Evolutionary conservation across 495 filamentous ascomycete species (phyloP).

Genomic region (Emericellopsis terricola): DNA sequence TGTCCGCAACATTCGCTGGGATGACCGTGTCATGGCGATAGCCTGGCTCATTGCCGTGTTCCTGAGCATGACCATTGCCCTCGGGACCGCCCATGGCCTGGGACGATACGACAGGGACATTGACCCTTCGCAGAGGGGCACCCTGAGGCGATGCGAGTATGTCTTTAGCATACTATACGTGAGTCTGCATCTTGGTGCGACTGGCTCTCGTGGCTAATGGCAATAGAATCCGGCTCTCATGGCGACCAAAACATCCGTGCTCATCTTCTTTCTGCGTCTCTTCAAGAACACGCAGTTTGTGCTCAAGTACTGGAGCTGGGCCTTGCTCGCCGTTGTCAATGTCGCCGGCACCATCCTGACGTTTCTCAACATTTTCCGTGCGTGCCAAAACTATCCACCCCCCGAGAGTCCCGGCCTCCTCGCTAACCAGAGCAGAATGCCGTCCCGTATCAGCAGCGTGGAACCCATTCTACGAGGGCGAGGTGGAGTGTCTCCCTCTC

Average conservation of each 20-base stretch:
- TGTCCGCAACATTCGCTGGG: slow-evolving; percentile 45
- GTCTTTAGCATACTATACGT: slow-evolving; percentile 73
- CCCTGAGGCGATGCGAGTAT: slow-evolving; percentile 55
- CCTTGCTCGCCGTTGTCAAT: slow-evolving; percentile 56
- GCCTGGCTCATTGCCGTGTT: slow-evolving; percentile 75
- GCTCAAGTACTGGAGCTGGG: slow-evolving; percentile 51
- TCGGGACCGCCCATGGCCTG: slow-evolving; percentile 50
- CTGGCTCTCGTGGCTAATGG: no score
- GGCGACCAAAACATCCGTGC: slow-evolving; percentile 80
- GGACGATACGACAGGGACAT: slow-evolving; percentile 60
- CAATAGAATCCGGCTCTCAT: slow-evolving; percentile 75
- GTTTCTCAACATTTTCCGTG: slow-evolving; percentile 63
- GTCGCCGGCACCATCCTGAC: slow-evolving; percentile 61
- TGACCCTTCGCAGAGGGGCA: slow-evolving; percentile 17
- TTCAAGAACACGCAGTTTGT: slow-evolving; percentile 51
- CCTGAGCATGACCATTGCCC: slow-evolving; percentile 59
- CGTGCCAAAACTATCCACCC: no score
- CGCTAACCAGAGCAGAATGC: no score
- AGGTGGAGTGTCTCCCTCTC: slow-evolving; percentile 46
- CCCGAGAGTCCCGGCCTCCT: no score
- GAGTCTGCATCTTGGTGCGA: slow-evolving; percentile 20
- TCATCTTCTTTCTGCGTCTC: slow-evolving; percentile 71
- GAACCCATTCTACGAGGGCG: slow-evolving; percentile 20
- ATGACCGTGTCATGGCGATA: slow-evolving; percentile 72
- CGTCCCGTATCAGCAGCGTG: slow-evolving; percentile 47